Evolutionary conservation across 305 asterid genomes (phyloP).

Genomic region (Rubia tinctorum): DNA sequence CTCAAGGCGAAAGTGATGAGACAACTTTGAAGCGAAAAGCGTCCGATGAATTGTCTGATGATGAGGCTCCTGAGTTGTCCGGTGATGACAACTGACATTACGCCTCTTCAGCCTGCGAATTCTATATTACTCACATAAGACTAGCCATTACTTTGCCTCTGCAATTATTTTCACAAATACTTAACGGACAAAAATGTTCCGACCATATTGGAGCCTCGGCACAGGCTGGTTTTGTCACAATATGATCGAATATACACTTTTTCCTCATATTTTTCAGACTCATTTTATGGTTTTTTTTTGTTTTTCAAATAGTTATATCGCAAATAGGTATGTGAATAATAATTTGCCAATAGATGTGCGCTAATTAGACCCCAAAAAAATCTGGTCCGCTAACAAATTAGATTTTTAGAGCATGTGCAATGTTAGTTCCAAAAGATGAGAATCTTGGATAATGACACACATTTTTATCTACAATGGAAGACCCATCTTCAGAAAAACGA

Average conservation of each 20-base stretch:
- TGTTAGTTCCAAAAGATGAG: no score
- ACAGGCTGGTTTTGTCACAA: neutral
- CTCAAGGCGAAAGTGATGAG: conserved; percentile 16
- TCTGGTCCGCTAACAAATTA: no score
- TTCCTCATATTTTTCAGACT: neutral
- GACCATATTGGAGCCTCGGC: neutral
- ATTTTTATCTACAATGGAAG: no score
- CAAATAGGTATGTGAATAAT: no score
- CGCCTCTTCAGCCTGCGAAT: neutral
- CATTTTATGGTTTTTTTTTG: no score
- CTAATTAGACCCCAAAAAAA: no score
- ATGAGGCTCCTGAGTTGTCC: neutral
- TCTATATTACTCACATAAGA: neutral
- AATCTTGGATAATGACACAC: no score
- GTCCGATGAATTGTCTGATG: conserved; percentile 9
- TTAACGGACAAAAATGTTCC: neutral
- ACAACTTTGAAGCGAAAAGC: conserved; percentile 36
- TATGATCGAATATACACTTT: neutral
- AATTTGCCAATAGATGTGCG: no score
- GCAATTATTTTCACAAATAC: neutral
- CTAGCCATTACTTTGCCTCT: neutral
- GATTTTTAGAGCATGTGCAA: no score
- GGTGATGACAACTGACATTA: neutral
- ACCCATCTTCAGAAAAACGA: no score
- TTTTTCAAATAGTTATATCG: neutral